These are phyloP conservation scores for Helichrysum umbraculigerum DNA, from an alignment of 129 eudicot genomes.

Conservation along the genomic window DNA sequence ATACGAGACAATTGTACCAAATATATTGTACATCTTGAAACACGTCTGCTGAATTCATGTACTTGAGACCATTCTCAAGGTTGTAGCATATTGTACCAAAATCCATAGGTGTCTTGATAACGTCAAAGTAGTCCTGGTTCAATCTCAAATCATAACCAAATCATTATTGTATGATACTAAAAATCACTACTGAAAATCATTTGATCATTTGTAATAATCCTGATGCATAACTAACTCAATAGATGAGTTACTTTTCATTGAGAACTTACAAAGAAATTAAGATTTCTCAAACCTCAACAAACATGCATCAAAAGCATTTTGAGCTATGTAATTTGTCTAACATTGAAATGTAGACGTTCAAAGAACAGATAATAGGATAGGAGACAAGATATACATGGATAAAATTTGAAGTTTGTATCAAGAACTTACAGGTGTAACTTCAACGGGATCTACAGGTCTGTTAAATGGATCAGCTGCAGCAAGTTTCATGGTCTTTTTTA, in stretches of 20 bases:
- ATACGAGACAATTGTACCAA: conserved; percentile 70
- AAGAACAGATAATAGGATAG: neutral
- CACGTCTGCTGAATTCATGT: conserved; percentile 68
- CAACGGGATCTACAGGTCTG: conserved; percentile 74
- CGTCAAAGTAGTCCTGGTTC: conserved; percentile 73
- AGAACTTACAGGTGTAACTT: conserved; percentile 72
- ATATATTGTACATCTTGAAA: conserved; percentile 65
- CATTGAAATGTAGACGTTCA: neutral
- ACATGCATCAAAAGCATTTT: neutral
- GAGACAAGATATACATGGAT: neutral
- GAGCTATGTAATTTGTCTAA: conserved; percentile 13
- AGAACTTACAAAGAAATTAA: neutral
- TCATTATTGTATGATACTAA: neutral
- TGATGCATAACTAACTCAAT: neutral
- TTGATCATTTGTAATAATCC: neutral
- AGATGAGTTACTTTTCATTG: neutral
- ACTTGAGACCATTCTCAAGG: conserved; percentile 69
- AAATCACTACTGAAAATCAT: neutral
- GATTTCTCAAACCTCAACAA: conserved; percentile 5
- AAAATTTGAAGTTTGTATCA: neutral
- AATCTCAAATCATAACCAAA: conserved; percentile 1
- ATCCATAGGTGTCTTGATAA: conserved; percentile 85
- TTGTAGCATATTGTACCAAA: conserved; percentile 71
- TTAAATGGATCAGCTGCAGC: conserved; percentile 86
- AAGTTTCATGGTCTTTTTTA: conserved; percentile 68